phyloP scores from a whole-genome alignment of 495 filamentous ascomycete genomes.

The Aspergillus biplanus region DNA sequence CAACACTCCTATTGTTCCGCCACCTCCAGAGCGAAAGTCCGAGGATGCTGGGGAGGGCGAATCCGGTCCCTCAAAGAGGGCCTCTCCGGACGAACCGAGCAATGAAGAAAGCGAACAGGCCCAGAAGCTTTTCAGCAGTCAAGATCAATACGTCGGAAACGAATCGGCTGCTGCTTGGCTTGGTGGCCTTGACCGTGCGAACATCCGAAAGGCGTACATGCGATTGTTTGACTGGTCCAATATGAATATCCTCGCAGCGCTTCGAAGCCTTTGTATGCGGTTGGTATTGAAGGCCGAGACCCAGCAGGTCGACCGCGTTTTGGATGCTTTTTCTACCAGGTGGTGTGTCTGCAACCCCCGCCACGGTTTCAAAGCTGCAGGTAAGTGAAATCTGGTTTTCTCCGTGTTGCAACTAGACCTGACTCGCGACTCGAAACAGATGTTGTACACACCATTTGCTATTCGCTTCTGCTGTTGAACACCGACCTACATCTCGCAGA shows the following conservation, averaged over 20 bases:
- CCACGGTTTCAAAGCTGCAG: conserved; percentile 88
- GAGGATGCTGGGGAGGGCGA: conserved; percentile 25
- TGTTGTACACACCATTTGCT: conserved; percentile 96
- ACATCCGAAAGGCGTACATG: conserved; percentile 84
- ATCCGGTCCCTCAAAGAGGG: conserved; percentile 29
- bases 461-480: conserved; percentile 92
- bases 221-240: conserved; percentile 85
- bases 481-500: conserved; percentile 95
- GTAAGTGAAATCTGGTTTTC: conserved; percentile 51
- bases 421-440: conserved; percentile 51
- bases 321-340: conserved; percentile 81
- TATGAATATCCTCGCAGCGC: conserved; percentile 75
- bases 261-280: conserved; percentile 79
- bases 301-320: conserved; percentile 93
- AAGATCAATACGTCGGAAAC: conserved; percentile 76
- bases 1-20: conserved; percentile 42
- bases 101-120: conserved; percentile 70
- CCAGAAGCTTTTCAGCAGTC: conserved; percentile 80
- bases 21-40: conserved; percentile 31
- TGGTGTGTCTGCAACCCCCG: conserved; percentile 96
- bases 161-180: conserved; percentile 86
- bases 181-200: conserved; percentile 69
- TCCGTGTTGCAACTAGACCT: neutral
- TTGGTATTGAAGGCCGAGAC: conserved; percentile 91
- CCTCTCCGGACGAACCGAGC: conserved; percentile 46